Conservation (phyloP, 1,139 yeast genomes). For the Zygoascus sp. region DNA sequence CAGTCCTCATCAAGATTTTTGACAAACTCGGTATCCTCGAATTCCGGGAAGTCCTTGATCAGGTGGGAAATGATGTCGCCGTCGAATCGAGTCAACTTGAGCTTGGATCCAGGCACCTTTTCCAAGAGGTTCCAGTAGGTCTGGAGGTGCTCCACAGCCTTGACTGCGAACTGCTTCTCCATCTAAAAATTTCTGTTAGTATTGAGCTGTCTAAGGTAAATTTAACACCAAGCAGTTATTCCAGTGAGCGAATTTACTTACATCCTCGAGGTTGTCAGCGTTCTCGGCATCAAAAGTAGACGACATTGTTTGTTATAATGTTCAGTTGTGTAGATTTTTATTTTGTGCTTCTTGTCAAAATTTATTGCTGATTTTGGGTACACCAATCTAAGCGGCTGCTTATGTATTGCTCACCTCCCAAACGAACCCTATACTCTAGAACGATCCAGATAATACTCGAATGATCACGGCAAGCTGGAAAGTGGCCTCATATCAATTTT, state of each 20-base stretch:
- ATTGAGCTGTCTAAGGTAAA: too few species aligned
- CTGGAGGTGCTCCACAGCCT: constrained; percentile 90
- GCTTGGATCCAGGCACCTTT: constrained; percentile 69
- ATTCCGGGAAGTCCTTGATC: constrained; percentile 80
- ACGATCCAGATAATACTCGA: background rate
- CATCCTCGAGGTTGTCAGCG: constrained; percentile 59
- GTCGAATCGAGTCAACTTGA: constrained; percentile 72
- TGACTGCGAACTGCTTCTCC: constrained; percentile 95
- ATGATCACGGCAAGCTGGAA: background rate
- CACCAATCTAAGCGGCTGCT: too few species aligned
- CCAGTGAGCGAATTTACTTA: too few species aligned
- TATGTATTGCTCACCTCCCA: background rate
- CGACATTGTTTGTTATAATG: constrained; percentile 19
- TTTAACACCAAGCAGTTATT: too few species aligned
- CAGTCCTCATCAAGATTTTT: constrained; percentile 65
- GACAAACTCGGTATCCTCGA: constrained; percentile 49
- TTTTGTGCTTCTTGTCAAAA: background rate
- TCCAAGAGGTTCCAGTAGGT: constrained; percentile 83
- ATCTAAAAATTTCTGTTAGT: constrained; percentile 36
- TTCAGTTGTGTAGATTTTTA: background rate
- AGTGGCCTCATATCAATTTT: background rate
- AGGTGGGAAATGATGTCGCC: constrained; percentile 74
- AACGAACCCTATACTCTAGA: background rate
- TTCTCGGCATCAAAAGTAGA: constrained; percentile 48
- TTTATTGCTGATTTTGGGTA: background rate